Evolutionary conservation across 495 filamentous ascomycete species (phyloP), one percentile per base, ranked within the genome.

Genomic region (Penicillium verhagenii): DNA sequence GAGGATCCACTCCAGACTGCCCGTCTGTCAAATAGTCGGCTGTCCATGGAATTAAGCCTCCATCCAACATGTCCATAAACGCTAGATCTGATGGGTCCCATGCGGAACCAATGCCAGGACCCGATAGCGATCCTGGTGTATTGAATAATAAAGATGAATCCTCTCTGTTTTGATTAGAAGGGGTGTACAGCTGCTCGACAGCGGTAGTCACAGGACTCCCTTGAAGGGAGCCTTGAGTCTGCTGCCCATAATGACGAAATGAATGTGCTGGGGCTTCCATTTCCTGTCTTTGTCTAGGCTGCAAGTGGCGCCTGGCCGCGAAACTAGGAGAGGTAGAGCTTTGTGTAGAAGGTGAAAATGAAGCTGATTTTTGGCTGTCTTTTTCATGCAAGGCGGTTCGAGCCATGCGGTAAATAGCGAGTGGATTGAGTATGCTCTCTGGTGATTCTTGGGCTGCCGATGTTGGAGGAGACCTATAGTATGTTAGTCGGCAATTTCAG

Each of bases 341-440:
- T 1, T 33, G 37, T 8, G 45, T 56, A 18, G 48, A 51, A 3
- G 60, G 50, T 1, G 49, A 56, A 26, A 38, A 29, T 1, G 56
- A 63, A 0, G 52, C 5, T 5, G 46, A 48, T 1, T 18, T 26
- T 53, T 23, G 48, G 10, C 19, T 21, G 13, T 47, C 45, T 26
- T 56, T 57, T 16, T 49, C 54, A 28, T 64, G 61, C 14, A 64
- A 35, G n/a, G 58, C 52, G n/a, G 55, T 58, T 39, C 58, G 53
- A 11, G 61, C 58, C 61, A 65, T 65, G 16, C 58, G 58, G 37
- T 61, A 58, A 7, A 65, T 65, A 5, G 61, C 61, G 9, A 65
- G 58, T 18, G 58, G 61, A 23, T 58, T 65, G 14, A 65, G 38
- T 0, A 65, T 40, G 13, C 53, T 52, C 31, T 62, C 55, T 19